Percentiles rank a stretch among this genome's conserved stretches.
Conservation (phyloP, 129 eudicot genomes). For the Centella asiatica region DNA sequence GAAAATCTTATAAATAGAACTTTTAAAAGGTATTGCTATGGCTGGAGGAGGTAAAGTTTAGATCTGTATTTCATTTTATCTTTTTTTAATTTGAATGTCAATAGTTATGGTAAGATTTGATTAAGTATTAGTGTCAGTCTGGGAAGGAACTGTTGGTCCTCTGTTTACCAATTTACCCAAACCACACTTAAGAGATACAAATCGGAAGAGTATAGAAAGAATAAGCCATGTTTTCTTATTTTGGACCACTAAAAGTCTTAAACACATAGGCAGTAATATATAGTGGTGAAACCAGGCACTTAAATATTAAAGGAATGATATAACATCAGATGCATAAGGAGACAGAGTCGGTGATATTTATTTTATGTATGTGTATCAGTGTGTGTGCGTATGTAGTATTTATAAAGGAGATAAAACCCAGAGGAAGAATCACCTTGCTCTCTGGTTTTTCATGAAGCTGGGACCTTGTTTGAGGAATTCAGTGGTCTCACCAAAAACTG, state of each 20-base stretch:
- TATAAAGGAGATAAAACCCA: background rate
- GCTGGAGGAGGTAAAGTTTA: no score
- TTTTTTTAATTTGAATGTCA: no score
- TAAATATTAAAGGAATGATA: background rate
- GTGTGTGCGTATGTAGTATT: no score
- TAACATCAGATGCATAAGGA: conserved; percentile 1
- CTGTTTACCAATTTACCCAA: background rate
- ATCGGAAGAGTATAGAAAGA: background rate
- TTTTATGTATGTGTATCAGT: background rate
- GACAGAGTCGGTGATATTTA: conserved; percentile 2
- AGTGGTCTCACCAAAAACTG: conserved; percentile 94
- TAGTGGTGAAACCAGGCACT: background rate
- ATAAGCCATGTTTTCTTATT: background rate
- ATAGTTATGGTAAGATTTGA: background rate
- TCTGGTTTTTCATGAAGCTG: conserved; percentile 85
- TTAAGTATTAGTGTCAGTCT: background rate
- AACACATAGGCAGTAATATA: background rate
- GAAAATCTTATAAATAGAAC: no score
- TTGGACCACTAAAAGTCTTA: conserved; percentile 4
- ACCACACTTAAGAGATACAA: background rate
- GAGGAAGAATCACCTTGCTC: conserved; percentile 61
- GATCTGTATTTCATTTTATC: no score
- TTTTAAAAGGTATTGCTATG: no score
- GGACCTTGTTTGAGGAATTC: conserved; percentile 97
- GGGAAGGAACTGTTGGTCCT: background rate